Conservation (phyloP, 2,329 filamentous ascomycete species). For the Aspergillus alliaceus region DNA sequence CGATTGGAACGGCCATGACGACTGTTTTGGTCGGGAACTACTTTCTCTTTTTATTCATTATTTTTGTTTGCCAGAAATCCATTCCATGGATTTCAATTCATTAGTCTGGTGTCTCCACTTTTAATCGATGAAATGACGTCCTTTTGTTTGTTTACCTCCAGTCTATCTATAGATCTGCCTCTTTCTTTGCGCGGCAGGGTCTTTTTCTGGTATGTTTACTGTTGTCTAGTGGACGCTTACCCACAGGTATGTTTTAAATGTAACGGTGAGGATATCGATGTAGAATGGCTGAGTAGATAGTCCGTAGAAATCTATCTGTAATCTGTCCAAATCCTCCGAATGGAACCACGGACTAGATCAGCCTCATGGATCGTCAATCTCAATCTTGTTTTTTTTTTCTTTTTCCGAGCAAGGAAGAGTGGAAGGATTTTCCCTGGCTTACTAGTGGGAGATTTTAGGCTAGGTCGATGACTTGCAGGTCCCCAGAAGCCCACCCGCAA, state of each 20-base stretch:
- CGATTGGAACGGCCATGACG: not conserved
- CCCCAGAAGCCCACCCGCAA: not conserved
- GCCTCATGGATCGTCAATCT: not conserved
- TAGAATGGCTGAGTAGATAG: too few species aligned
- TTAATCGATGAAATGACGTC: not conserved
- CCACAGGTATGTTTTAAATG: too few species aligned
- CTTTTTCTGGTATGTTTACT: too few species aligned
- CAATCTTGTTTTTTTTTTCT: not conserved
- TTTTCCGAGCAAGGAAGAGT: not conserved
- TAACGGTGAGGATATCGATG: too few species aligned
- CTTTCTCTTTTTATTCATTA: not conserved
- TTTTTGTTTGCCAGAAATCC: not conserved
- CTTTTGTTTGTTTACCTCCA: not conserved
- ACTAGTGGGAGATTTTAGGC: not conserved
- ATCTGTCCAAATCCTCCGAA: not conserved
- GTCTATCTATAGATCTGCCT: not conserved
- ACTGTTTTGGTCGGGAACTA: not conserved
- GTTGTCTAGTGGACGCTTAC: too few species aligned
- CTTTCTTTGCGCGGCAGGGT: not conserved
- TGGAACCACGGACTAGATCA: not conserved
- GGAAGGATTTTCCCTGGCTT: not conserved
- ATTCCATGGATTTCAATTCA: not conserved
- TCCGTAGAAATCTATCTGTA: too few species aligned
- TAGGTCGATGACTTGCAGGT: conserved; percentile 4
- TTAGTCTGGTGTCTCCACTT: not conserved